Base-by-base conservation (phyloP, 78 protist species). In the Dictyostelium intermedium region DNA sequence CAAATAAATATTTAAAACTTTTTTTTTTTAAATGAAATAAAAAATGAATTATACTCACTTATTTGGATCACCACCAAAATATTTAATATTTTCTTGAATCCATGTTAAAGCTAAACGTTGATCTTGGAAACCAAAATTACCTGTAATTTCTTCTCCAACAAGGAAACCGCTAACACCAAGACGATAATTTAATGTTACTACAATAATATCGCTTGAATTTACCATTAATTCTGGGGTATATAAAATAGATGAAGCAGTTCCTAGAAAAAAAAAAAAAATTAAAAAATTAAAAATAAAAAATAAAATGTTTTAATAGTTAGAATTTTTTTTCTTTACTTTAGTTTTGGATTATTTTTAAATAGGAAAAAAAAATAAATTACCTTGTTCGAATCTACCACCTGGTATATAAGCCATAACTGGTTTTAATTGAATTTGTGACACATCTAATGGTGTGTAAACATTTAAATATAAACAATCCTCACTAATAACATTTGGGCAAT, bases 101-200 rank as follows among this genome's bases (percentile, higher is more conserved):
- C 97, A 97, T 11, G 53, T 8, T 39, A 97, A 11, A 9, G 97
- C 98, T 14, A 79, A 7, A 35, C 89, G 96, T 82, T 97, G 97
- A 83, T 97, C 98, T 32, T 39, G 23, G 5, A 96, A 25, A 43
- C 97, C 98, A 77, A 25, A 86, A 93, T 97, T 97, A 20, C 97
- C 72, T n/a, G 35, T 35, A 43, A 82, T 14, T 39, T 32, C 20
- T 37, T 30, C 73, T 18, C 85, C 23, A 35, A 76, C 11, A 37
- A 63, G 74, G 74, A 85, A 85, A 37, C 92, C 92, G 18, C 60
- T 45, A 5, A 76, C 61, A 74, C 61, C 61, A 35, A 85, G 63
- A 85, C 92, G 92, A 74, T 85, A 85, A 1, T 85, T 45, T 41
- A 85, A 70, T 61, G 80, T 66, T 30, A 85, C 92, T 7, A 37